These are phyloP conservation scores for Annulohypoxylon maeteangense DNA, from an alignment of 495 filamentous ascomycete species.

Conservation along the genomic window DNA sequence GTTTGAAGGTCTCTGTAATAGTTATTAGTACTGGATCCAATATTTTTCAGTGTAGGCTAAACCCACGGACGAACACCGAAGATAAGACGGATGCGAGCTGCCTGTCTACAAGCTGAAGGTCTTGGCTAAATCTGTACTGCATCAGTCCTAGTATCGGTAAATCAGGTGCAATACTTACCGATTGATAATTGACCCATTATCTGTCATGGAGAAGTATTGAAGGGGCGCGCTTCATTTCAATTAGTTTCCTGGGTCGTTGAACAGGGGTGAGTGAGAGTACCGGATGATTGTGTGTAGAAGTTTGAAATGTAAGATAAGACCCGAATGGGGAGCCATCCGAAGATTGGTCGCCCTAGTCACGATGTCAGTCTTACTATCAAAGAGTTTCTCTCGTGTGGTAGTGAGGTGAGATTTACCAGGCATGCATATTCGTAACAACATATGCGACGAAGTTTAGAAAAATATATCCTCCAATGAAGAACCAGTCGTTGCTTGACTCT, in stretches of 20 bases:
- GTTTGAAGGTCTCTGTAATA: conserved; percentile 38
- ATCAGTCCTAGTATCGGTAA: background rate
- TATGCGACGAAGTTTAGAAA: conserved; percentile 46
- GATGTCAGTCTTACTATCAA: background rate
- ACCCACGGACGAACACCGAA: conserved; percentile 42
- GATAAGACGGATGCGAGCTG: conserved; percentile 34
- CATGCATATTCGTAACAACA: conserved; percentile 41
- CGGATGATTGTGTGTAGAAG: conserved; percentile 28
- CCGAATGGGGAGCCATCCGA: conserved; percentile 37
- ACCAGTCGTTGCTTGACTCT: conserved; percentile 9
- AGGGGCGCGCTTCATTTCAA: conserved; percentile 30
- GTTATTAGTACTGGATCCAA: background rate
- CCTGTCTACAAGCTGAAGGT: conserved; percentile 39
- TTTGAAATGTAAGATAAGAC: conserved; percentile 21
- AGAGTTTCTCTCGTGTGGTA: background rate
- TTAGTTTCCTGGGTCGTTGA: background rate
- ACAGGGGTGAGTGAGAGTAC: background rate
- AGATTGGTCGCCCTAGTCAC: conserved; percentile 25
- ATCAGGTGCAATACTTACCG: conserved; percentile 30
- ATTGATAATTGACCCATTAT: conserved; percentile 45
- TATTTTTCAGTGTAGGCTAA: background rate
- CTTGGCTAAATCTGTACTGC: conserved; percentile 36
- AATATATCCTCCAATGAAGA: conserved; percentile 49
- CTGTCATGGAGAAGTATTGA: conserved; percentile 37
- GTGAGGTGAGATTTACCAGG: conserved; percentile 40